Evolutionary conservation across 306 rosid species (phyloP).

Genomic region (Geum urbanum): DNA sequence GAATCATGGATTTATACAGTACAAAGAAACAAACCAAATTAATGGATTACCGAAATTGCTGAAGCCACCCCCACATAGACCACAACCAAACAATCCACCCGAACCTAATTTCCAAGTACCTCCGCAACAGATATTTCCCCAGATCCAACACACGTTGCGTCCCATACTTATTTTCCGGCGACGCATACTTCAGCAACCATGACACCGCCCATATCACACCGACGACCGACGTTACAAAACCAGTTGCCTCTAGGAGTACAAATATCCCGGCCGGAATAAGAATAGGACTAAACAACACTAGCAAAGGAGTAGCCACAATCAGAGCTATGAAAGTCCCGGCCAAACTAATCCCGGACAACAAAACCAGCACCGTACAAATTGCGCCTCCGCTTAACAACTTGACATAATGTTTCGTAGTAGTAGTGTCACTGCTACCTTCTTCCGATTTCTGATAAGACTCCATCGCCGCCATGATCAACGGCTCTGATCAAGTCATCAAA

Average conservation of each 20-base stretch:
- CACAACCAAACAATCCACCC: background rate
- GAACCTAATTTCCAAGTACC: background rate
- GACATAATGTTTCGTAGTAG: background rate
- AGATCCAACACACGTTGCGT: background rate
- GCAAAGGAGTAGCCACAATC: constrained; percentile 52
- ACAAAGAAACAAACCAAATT: background rate
- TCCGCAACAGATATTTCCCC: background rate
- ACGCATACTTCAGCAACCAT: background rate
- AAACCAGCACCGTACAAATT: constrained; percentile 38
- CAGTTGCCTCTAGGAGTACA: constrained; percentile 31
- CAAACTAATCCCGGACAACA: constrained; percentile 41
- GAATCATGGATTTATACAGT: no score
- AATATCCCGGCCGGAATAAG: constrained; percentile 41
- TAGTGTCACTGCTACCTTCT: background rate
- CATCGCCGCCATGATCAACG: background rate
- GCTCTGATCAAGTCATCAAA: background rate
- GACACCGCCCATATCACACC: constrained; percentile 18
- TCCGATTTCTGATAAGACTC: background rate
- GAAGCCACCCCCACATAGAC: background rate
- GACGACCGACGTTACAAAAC: constrained; percentile 41
- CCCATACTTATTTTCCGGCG: background rate
- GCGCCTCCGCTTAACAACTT: constrained; percentile 48
- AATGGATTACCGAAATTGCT: background rate
- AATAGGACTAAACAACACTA: constrained; percentile 56
- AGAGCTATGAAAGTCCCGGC: constrained; percentile 48